Percentiles rank a stretch among this genome's conserved stretches.
phyloP scores from a whole-genome alignment of 1,139 yeast species.

The Scheffersomyces insectosa region DNA sequence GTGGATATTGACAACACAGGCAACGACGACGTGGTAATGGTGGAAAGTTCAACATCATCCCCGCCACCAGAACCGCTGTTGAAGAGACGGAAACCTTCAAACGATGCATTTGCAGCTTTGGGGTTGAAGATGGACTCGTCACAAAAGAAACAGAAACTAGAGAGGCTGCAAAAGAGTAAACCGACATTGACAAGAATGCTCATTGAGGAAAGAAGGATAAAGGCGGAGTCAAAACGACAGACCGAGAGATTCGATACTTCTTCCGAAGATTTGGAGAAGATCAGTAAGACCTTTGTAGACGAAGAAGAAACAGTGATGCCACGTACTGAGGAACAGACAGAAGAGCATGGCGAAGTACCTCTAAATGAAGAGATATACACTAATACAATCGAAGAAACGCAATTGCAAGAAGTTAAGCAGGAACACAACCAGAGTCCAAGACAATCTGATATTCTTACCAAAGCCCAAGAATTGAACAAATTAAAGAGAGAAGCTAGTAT shows the following conservation, averaged over 20 bases:
- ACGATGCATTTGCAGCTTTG: slow-evolving; percentile 28
- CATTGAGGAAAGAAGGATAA: slow-evolving; percentile 33
- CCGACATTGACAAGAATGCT: slow-evolving; percentile 33
- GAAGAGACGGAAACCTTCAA: not conserved
- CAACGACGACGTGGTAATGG: slow-evolving; percentile 6
- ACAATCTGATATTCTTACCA: slow-evolving; percentile 1
- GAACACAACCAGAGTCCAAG: not conserved
- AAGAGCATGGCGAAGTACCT: not conserved
- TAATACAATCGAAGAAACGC: too few relatives aligned
- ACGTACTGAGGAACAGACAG: not conserved
- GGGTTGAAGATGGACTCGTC: slow-evolving; percentile 31
- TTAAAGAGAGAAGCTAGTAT: slow-evolving; percentile 48
- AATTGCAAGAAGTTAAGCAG: too few relatives aligned
- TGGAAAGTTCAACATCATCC: not conserved
- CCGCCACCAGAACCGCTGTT: not conserved
- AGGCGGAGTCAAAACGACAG: slow-evolving; percentile 10
- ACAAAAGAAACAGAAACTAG: slow-evolving; percentile 19
- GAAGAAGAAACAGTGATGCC: not conserved
- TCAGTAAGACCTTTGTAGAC: not conserved
- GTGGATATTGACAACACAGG: not conserved
- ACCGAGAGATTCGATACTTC: not conserved
- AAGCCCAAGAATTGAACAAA: slow-evolving; percentile 16
- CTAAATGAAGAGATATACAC: not conserved
- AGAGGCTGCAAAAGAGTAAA: slow-evolving; percentile 18
- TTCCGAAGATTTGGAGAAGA: not conserved